These are phyloP conservation scores for Steccherinum ochraceum DNA, from an alignment of 768 basidiomycete species.

Conservation along the genomic window DNA sequence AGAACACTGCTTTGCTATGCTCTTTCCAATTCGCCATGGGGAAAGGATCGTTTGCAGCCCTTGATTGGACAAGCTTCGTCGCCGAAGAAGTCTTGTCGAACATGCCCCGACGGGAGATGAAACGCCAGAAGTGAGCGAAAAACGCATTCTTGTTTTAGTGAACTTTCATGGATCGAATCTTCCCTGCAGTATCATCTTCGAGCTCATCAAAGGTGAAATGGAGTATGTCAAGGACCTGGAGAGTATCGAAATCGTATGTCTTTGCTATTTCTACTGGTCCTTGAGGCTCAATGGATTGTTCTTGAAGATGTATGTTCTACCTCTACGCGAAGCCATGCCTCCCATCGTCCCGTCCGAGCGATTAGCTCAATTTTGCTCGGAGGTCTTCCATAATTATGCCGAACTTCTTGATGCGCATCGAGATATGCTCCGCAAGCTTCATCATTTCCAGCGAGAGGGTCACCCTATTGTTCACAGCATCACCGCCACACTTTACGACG, in stretches of 20 bases:
- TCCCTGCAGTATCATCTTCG: conserved; percentile 72
- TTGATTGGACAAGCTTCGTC: conserved; percentile 90
- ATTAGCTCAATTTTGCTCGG: conserved; percentile 70
- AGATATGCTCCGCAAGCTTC: conserved; percentile 70
- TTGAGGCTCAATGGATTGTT: background rate
- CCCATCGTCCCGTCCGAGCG: conserved; percentile 70
- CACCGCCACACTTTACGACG: conserved; percentile 81
- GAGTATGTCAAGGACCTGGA: conserved; percentile 89
- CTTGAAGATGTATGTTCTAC: conserved; percentile 72
- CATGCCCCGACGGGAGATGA: conserved; percentile 68
- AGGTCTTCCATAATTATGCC: conserved; percentile 85
- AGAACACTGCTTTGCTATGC: conserved; percentile 72
- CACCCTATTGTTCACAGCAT: conserved; percentile 74
- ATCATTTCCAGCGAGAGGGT: conserved; percentile 84
- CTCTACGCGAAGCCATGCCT: conserved; percentile 67
- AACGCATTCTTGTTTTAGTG: background rate
- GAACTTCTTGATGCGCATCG: conserved; percentile 73
- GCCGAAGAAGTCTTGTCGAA: conserved; percentile 52
- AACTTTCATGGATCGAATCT: background rate
- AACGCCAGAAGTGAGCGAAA: conserved; percentile 72
- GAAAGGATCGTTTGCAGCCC: conserved; percentile 68
- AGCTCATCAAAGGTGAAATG: conserved; percentile 95
- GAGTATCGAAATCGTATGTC: conserved; percentile 66
- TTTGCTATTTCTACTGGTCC: background rate
- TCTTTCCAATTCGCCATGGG: conserved; percentile 92